phyloP scores from a whole-genome alignment of 495 filamentous ascomycete species.

The Aspergillus ellipticus region DNA sequence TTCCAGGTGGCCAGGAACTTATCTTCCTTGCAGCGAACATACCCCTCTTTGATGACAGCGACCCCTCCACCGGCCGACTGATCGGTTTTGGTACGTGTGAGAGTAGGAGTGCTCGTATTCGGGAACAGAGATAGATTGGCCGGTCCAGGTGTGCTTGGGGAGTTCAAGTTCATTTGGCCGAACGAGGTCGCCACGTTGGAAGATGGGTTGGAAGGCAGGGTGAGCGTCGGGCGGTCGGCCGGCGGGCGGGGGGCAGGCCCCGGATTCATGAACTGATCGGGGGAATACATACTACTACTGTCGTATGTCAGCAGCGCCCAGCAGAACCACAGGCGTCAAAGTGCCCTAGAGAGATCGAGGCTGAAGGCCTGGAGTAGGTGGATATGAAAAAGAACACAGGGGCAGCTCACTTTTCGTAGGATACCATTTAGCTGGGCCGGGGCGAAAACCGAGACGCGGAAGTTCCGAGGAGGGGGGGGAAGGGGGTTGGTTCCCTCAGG shows the following conservation, averaged over 20 bases:
- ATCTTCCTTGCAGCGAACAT: slow-evolving; percentile 83
- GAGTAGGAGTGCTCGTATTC: slow-evolving; percentile 62
- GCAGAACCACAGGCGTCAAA: background rate
- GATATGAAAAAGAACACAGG: background rate
- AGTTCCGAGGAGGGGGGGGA: slow-evolving; percentile 12
- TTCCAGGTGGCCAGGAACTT: slow-evolving; percentile 86
- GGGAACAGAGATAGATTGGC: slow-evolving; percentile 51
- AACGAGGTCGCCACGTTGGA: slow-evolving; percentile 74
- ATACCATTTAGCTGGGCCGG: slow-evolving; percentile 23
- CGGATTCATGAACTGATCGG: slow-evolving; percentile 90
- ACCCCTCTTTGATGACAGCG: slow-evolving; percentile 82
- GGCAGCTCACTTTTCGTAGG: slow-evolving; percentile 39
- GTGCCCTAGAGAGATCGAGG: background rate
- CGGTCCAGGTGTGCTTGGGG: slow-evolving; percentile 53
- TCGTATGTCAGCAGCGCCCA: slow-evolving; percentile 8
- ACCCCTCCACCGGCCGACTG: slow-evolving; percentile 60
- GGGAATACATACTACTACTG: slow-evolving; percentile 54
- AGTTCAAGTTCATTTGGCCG: slow-evolving; percentile 67
- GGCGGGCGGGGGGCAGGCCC: slow-evolving; percentile 91
- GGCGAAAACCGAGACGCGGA: slow-evolving; percentile 11
- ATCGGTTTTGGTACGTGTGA: slow-evolving; percentile 58
- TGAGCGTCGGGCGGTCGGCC: slow-evolving; percentile 74
- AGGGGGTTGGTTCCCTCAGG: slow-evolving; percentile 1
- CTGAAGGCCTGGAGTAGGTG: background rate
- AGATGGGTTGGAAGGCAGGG: slow-evolving; percentile 59